Percentiles rank a stretch among this genome's conserved stretches.
Evolutionary conservation across 2,329 filamentous ascomycete species (phyloP).

Genomic region (Saccharata proteae): DNA sequence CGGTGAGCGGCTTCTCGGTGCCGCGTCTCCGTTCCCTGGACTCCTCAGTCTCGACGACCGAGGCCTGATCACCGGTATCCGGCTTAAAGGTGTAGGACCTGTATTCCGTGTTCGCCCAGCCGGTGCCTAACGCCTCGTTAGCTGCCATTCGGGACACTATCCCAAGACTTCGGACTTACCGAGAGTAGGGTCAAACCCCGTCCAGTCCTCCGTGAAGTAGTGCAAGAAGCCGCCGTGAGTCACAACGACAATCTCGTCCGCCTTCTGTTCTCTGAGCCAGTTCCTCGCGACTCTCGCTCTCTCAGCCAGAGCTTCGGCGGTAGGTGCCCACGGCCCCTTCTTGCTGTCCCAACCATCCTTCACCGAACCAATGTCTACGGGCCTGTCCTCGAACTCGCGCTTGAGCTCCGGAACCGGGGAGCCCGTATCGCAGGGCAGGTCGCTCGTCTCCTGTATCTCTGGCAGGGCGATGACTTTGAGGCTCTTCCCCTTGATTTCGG

Average conservation of each 20-base stretch:
- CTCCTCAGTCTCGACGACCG: constrained; percentile 22
- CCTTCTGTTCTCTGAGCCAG: constrained; percentile 40
- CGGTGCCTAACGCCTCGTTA: constrained; percentile 43
- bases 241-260: constrained; percentile 63
- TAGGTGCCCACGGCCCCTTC: constrained; percentile 18
- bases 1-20: constrained; percentile 19
- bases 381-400: constrained; percentile 47
- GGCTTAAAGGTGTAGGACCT: constrained; percentile 55
- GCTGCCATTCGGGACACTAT: background rate
- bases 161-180: constrained; percentile 19
- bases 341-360: constrained; percentile 59
- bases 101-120: constrained; percentile 63
- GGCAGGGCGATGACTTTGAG: constrained; percentile 54
- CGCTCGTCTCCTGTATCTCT: constrained; percentile 64
- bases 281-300: constrained; percentile 50
- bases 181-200: constrained; percentile 39
- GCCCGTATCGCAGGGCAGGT: constrained; percentile 64
- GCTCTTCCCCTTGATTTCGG: constrained; percentile 20
- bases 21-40: constrained; percentile 15
- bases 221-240: constrained; percentile 78
- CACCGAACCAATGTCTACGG: constrained; percentile 51
- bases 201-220: constrained; percentile 74
- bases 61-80: constrained; percentile 13
- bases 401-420: constrained; percentile 41
- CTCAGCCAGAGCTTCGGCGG: constrained; percentile 40